Percentiles rank a stretch among this genome's conserved stretches.
phyloP scores from a whole-genome alignment of 768 basidiomycete species.

The Mycena vitilis region DNA sequence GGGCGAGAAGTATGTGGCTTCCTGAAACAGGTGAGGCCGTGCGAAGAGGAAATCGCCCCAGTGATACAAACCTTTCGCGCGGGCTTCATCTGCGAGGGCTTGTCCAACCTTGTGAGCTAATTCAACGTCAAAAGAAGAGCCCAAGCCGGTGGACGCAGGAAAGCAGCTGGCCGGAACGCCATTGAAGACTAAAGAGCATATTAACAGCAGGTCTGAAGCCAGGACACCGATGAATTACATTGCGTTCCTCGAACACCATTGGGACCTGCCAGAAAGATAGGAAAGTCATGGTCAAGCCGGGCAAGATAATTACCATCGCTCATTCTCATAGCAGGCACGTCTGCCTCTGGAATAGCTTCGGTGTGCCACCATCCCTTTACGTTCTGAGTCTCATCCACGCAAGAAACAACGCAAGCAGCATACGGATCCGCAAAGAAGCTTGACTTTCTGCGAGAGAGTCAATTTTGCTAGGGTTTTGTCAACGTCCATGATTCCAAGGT shows the following conservation, averaged over 20 bases:
- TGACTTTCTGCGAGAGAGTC: conserved; percentile 54
- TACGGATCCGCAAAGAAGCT: conserved; percentile 56
- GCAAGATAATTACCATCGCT: conserved; percentile 53
- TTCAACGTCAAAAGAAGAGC: conserved; percentile 65
- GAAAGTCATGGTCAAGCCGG: conserved; percentile 24
- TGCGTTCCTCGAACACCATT: conserved; percentile 62
- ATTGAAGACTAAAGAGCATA: conserved; percentile 57
- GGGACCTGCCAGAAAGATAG: conserved; percentile 36
- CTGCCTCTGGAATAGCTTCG: conserved; percentile 52
- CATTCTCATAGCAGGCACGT: conserved; percentile 55
- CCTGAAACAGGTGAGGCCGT: conserved; percentile 40
- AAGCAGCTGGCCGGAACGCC: conserved; percentile 68
- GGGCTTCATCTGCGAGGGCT: conserved; percentile 64
- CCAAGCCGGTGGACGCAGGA: conserved; percentile 67
- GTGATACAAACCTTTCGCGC: conserved; percentile 54
- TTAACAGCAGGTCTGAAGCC: conserved; percentile 50
- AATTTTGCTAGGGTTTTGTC: conserved; percentile 52
- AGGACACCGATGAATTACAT: conserved; percentile 57
- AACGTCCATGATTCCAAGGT: conserved; percentile 47
- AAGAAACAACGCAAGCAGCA: conserved; percentile 12
- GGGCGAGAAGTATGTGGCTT: conserved; percentile 64
- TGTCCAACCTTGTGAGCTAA: conserved; percentile 59
- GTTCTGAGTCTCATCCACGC: neutral
- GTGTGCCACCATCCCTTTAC: conserved; percentile 63
- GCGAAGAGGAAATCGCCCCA: no score